These are phyloP conservation scores for Fusarium siculi DNA, from an alignment of 2,329 filamentous ascomycete species.

Conservation along the genomic window DNA sequence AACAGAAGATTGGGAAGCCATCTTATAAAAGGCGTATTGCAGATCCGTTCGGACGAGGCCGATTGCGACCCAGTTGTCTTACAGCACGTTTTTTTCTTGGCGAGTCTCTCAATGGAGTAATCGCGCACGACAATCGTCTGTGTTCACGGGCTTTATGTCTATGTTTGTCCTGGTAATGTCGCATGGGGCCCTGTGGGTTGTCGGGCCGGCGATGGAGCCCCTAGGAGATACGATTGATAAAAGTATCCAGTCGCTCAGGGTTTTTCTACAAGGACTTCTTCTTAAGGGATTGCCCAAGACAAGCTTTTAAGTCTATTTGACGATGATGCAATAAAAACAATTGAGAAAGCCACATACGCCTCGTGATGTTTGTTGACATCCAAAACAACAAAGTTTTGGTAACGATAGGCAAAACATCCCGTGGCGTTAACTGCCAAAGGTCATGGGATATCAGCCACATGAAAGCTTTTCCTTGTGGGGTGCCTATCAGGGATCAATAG, in stretches of 20 bases:
- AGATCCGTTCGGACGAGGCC: neutral
- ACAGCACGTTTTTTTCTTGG: slow-evolving; percentile 10
- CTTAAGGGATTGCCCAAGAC: too few species aligned
- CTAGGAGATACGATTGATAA: neutral
- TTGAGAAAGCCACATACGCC: neutral
- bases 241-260: neutral
- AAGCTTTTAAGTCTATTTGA: too few species aligned
- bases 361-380: neutral
- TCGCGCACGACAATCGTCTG: neutral
- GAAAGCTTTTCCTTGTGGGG: neutral
- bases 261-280: neutral
- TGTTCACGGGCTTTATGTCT: neutral
- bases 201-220: neutral
- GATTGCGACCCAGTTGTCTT: neutral
- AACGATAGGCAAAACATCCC: neutral
- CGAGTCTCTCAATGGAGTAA: neutral
- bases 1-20: neutral
- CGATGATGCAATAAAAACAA: neutral
- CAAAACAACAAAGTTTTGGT: neutral
- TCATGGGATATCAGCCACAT: neutral
- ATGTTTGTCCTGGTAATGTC: neutral
- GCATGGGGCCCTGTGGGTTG: neutral
- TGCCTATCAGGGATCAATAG: neutral
- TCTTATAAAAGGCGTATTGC: neutral
- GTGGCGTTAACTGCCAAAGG: neutral